Evolutionary conservation across 345 rosid genomes (phyloP).

Genomic region (Corymbia maculata): DNA sequence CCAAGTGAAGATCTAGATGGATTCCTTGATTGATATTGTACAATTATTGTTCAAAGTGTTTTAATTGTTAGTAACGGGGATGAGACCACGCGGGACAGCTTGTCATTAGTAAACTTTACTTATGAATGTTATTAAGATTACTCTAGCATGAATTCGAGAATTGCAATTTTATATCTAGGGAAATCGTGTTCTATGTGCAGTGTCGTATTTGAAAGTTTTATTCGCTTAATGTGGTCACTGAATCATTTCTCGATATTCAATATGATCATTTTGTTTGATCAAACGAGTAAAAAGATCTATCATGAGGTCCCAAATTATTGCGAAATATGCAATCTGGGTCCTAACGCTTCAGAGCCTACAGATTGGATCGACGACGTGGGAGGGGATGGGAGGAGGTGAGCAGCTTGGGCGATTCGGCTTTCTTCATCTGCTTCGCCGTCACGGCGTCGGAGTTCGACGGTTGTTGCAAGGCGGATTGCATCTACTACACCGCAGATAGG

Average conservation of each 20-base stretch:
- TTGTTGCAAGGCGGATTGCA: too few species aligned
- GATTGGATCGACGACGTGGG: too few species aligned
- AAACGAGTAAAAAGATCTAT: too few species aligned
- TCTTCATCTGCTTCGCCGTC: too few species aligned
- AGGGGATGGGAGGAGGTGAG: too few species aligned
- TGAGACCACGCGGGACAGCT: background rate
- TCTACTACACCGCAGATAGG: too few species aligned
- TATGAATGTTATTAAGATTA: background rate
- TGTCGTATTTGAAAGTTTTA: background rate
- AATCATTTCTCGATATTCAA: background rate
- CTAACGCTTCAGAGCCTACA: too few species aligned
- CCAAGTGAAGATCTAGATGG: background rate
- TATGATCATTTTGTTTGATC: too few species aligned
- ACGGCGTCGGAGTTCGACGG: too few species aligned
- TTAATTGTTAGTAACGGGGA: background rate
- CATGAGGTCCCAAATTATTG: too few species aligned
- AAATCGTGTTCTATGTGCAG: background rate
- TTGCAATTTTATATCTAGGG: background rate
- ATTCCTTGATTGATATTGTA: background rate
- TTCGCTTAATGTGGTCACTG: fast-evolving
- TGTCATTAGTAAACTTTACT: too few species aligned
- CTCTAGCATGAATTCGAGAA: background rate
- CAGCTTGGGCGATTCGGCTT: too few species aligned
- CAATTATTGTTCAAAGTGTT: background rate
- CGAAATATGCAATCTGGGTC: background rate